A percentile compares a stretch with the other conserved stretches of the same genome.
Conservation (phyloP, 768 basidiomycete genomes). For the Russula olivacea region DNA sequence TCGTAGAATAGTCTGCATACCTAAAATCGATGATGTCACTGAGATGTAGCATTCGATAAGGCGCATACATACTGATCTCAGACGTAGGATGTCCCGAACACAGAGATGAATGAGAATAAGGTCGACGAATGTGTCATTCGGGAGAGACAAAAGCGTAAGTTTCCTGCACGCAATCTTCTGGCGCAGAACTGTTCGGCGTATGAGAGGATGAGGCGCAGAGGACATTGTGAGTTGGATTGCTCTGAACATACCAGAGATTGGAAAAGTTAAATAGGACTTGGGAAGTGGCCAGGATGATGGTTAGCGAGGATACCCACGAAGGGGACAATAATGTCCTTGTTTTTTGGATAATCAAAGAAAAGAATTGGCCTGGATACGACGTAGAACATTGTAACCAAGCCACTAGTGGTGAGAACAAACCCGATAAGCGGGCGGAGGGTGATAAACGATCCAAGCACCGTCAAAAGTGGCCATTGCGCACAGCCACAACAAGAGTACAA, state of each 20-base stretch:
- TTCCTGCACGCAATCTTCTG: background rate
- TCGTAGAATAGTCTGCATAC: constrained; percentile 21
- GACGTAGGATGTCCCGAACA: constrained; percentile 23
- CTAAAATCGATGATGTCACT: constrained; percentile 4
- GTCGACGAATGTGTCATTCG: constrained; percentile 24
- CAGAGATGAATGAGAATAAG: constrained; percentile 21
- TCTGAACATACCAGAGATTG: constrained; percentile 4
- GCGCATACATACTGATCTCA: constrained; percentile 15
- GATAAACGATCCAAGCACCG: background rate
- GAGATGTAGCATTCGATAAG: background rate
- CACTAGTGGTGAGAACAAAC: constrained; percentile 2
- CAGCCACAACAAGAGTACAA: background rate
- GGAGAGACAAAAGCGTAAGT: constrained; percentile 9
- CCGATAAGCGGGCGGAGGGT: background rate
- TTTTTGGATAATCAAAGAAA: constrained; percentile 10
- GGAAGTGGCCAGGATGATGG: background rate
- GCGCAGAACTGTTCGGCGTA: constrained; percentile 14
- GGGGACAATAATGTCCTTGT: constrained; percentile 19
- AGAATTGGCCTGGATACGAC: background rate
- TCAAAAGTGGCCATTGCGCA: background rate
- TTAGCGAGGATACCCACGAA: constrained; percentile 6
- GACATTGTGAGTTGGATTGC: constrained; percentile 6
- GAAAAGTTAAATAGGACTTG: constrained; percentile 14
- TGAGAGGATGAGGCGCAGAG: constrained; percentile 6
- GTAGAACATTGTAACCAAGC: constrained; percentile 10